Conservation (phyloP, 108 stramenopile genomes). For the Cyclotella baltica region DNA sequence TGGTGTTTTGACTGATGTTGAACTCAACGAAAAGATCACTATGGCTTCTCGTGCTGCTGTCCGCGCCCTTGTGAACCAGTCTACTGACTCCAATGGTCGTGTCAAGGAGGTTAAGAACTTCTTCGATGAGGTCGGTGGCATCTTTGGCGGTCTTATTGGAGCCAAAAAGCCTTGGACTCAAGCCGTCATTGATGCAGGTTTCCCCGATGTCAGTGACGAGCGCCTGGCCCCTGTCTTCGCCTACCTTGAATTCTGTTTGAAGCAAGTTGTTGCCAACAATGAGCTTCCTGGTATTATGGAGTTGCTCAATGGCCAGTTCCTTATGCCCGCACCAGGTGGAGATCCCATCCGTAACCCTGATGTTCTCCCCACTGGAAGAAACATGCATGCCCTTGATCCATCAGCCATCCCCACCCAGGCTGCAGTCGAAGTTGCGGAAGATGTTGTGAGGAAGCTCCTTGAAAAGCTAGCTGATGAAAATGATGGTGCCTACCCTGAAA, state of each 20-base stretch:
- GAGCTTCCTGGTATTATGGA: conserved; percentile 95
- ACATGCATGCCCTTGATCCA: conserved; percentile 97
- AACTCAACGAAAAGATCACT: conserved; percentile 83
- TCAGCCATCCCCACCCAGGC: conserved; percentile 95
- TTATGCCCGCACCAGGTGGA: conserved; percentile 96
- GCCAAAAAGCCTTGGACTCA: conserved; percentile 89
- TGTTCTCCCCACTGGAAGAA: conserved; percentile 94
- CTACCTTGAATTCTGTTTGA: conserved; percentile 97
- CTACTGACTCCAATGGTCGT: conserved; percentile 92
- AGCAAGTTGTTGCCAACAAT: conserved; percentile 97
- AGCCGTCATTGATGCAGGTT: conserved; percentile 90
- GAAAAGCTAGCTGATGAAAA: conserved; percentile 92
- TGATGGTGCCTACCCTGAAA: conserved; percentile 89
- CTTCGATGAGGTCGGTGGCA: conserved; percentile 82
- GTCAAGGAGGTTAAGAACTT: conserved; percentile 94
- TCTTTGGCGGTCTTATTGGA: conserved; percentile 75
- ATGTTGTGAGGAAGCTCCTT: conserved; percentile 88
- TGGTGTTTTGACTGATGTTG: conserved; percentile 90
- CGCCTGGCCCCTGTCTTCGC: conserved; percentile 83
- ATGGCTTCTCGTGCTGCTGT: conserved; percentile 91
- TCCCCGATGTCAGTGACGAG: conserved; percentile 83
- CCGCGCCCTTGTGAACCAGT: conserved; percentile 87
- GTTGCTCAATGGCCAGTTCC: conserved; percentile 94
- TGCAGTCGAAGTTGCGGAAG: conserved; percentile 92
- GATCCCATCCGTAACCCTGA: conserved; percentile 98